phyloP scores from a whole-genome alignment of 768 basidiomycete species.

The Boletus rubropictus region DNA sequence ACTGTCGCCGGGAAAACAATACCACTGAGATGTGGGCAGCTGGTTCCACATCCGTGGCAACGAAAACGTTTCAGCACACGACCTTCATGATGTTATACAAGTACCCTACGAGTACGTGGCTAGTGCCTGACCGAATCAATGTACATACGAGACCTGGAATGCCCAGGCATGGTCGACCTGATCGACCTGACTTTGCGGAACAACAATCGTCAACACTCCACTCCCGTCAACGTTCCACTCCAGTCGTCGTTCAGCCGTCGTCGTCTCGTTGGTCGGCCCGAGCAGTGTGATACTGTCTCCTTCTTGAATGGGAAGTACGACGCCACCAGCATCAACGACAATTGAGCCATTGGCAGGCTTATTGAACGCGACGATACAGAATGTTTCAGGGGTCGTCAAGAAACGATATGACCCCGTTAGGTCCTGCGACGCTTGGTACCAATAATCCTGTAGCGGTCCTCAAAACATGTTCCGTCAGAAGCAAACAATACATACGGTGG shows the following conservation, averaged over 20 bases:
- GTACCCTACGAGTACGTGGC: background rate
- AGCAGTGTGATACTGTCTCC: slow-evolving; percentile 43
- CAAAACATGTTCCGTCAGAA: background rate
- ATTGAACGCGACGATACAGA: slow-evolving; percentile 45
- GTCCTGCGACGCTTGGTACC: slow-evolving; percentile 43
- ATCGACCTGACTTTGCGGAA: slow-evolving; percentile 22
- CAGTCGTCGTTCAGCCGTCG: slow-evolving; percentile 12
- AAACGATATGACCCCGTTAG: slow-evolving; percentile 36
- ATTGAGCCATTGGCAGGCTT: slow-evolving; percentile 32
- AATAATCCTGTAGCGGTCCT: slow-evolving; percentile 35
- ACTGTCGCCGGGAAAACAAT: slow-evolving; percentile 2
- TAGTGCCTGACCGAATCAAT: background rate
- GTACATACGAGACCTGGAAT: slow-evolving; percentile 33
- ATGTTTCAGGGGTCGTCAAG: slow-evolving; percentile 44
- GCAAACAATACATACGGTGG: slow-evolving; percentile 35
- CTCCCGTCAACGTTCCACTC: slow-evolving; percentile 29
- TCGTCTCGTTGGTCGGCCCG: slow-evolving; percentile 18
- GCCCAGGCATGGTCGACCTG: slow-evolving; percentile 37
- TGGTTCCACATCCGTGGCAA: no score
- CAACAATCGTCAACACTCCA: slow-evolving; percentile 30
- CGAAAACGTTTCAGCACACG: background rate
- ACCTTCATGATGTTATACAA: background rate
- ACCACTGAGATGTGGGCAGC: slow-evolving; percentile 8
- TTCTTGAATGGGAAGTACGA: slow-evolving; percentile 37
- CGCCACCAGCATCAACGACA: slow-evolving; percentile 30